These are phyloP conservation scores for Dothidotthia symphoricarpi DNA, from an alignment of 2,329 filamentous ascomycete genomes.

Conservation along the genomic window DNA sequence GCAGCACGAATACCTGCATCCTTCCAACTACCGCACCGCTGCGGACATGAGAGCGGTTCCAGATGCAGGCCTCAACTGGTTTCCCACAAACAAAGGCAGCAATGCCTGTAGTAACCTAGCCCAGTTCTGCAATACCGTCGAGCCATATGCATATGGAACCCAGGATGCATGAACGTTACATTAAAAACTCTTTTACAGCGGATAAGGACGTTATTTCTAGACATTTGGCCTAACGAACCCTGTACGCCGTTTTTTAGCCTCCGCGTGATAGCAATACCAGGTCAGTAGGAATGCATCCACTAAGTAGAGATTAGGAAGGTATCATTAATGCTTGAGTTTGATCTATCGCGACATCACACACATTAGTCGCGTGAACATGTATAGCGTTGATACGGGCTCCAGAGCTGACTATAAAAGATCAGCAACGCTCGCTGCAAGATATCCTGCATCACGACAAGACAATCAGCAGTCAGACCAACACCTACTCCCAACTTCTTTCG, in stretches of 20 bases:
- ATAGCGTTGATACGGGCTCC: not conserved
- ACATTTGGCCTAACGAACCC: not conserved
- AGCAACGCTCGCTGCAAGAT: not conserved
- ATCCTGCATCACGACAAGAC: not conserved
- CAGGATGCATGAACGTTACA: not conserved
- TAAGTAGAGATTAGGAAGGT: conserved; percentile 9
- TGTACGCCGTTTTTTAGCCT: conserved; percentile 1
- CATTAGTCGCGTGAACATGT: not conserved
- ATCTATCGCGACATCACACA: conserved; percentile 1
- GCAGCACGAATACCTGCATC: no score
- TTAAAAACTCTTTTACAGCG: not conserved
- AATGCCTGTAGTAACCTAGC: not conserved
- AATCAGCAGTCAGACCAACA: conserved; percentile 1
- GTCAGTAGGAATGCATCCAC: not conserved
- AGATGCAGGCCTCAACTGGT: not conserved
- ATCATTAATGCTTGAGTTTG: not conserved
- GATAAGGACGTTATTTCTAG: not conserved
- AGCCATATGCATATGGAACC: not conserved
- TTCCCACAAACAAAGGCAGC: conserved; percentile 6
- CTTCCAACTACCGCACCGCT: not conserved
- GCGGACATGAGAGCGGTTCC: not conserved
- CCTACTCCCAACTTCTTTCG: not conserved
- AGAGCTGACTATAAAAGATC: conserved; percentile 1
- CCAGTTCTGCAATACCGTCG: not conserved
- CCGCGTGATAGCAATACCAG: not conserved